Evolutionary conservation across 108 stramenopile genomes (phyloP).

Genomic region (Chaetoceros muelleri): DNA sequence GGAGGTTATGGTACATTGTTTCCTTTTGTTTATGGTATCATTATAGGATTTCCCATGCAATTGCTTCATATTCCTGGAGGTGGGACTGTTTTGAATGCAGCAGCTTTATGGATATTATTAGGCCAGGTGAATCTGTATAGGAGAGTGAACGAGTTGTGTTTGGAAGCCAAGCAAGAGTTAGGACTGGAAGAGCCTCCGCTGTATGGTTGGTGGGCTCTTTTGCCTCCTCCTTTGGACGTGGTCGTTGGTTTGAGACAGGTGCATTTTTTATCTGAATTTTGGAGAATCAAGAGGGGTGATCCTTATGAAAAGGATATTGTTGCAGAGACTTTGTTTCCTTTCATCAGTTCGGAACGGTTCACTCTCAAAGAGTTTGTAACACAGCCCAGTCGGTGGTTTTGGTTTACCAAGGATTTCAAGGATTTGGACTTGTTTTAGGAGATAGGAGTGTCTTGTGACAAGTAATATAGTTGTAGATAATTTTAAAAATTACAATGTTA

Average conservation of each 20-base stretch:
- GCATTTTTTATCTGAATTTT: slow-evolving; percentile 57
- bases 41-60: slow-evolving; percentile 40
- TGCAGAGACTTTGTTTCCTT: slow-evolving; percentile 55
- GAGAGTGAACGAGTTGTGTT: slow-evolving; percentile 61
- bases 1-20: slow-evolving; percentile 60
- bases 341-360: slow-evolving; percentile 41
- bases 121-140: slow-evolving; percentile 57
- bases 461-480: too few species aligned
- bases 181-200: slow-evolving; percentile 27
- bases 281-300: slow-evolving; percentile 32
- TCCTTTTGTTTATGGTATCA: slow-evolving; percentile 45
- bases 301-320: slow-evolving; percentile 40
- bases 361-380: slow-evolving; percentile 55
- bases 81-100: slow-evolving; percentile 21
- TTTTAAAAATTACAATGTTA: too few species aligned
- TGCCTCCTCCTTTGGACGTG: slow-evolving; percentile 63
- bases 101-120: slow-evolving; percentile 36
- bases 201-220: slow-evolving; percentile 54
- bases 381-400: slow-evolving; percentile 54
- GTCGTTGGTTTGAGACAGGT: slow-evolving; percentile 66
- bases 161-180: slow-evolving; percentile 20
- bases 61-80: slow-evolving; percentile 36
- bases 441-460: too few species aligned
- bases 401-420: slow-evolving; percentile 49
- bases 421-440: slow-evolving; percentile 32